phyloP scores from a whole-genome alignment of 2,329 filamentous ascomycete species.

The Trichoderma cornu-damae region DNA sequence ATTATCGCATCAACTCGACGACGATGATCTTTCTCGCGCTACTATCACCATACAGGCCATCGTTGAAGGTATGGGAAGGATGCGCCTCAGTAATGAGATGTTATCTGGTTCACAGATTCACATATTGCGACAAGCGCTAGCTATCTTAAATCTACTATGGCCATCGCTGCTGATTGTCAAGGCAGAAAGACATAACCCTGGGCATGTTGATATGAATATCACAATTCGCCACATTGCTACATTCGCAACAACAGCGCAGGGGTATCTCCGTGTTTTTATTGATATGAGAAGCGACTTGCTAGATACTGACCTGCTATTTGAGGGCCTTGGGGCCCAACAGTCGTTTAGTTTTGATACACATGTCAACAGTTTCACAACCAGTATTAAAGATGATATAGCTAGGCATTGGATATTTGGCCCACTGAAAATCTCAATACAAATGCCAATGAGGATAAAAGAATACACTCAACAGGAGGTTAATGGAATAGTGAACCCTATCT shows the following conservation, averaged over 20 bases:
- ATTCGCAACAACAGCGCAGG: conserved; percentile 22
- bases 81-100: conserved; percentile 19
- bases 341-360: conserved; percentile 25
- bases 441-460: conserved; percentile 31
- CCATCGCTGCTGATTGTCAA: conserved; percentile 26
- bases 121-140: conserved; percentile 28
- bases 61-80: conserved; percentile 27
- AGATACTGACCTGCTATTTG: conserved; percentile 24
- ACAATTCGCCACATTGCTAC: conserved; percentile 21
- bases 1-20: conserved; percentile 36
- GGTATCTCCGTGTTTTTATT: conserved; percentile 22
- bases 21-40: conserved; percentile 32
- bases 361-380: conserved; percentile 37
- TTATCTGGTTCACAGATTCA: conserved; percentile 28
- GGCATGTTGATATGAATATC: conserved; percentile 21
- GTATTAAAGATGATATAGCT: conserved; percentile 42
- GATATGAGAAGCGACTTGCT: conserved; percentile 21
- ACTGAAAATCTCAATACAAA: conserved; percentile 36
- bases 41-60: conserved; percentile 31
- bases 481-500: conserved; percentile 32
- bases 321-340: conserved; percentile 16
- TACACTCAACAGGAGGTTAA: conserved; percentile 29
- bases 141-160: conserved; percentile 31
- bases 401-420: conserved; percentile 40
- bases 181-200: conserved; percentile 13